phyloP scores from a whole-genome alignment of 208 protist species.

The Trichomonas vaginalis region DNA sequence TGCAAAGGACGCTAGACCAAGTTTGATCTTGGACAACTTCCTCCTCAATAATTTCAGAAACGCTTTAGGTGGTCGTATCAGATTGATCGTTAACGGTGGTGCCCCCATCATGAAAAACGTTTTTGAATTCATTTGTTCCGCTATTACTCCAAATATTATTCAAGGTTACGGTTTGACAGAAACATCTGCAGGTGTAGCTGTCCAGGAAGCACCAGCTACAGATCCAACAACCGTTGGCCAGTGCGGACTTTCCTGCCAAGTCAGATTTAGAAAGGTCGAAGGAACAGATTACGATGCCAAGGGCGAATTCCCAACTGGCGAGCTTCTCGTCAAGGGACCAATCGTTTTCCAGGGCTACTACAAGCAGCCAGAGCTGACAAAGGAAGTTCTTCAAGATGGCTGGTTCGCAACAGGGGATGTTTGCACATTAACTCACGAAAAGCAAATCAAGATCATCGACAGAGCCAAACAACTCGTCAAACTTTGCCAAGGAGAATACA shows the following conservation, averaged over 20 bases:
- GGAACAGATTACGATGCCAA: neutral
- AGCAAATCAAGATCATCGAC: constrained; percentile 1
- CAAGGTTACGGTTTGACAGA: neutral
- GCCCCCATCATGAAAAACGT: neutral
- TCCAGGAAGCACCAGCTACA: constrained; percentile 18
- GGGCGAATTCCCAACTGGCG: constrained; percentile 6
- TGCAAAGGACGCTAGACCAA: neutral
- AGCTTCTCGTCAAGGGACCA: neutral
- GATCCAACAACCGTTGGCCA: constrained; percentile 16
- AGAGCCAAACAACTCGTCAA: neutral
- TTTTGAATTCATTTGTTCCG: neutral
- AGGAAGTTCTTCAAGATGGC: neutral
- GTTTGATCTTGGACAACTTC: neutral
- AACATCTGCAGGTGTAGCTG: neutral
- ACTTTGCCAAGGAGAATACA: neutral
- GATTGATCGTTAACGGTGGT: neutral
- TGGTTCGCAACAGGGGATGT: constrained; percentile 20
- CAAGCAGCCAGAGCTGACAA: neutral
- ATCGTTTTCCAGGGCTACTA: constrained; percentile 3
- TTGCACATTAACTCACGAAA: neutral
- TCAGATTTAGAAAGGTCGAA: neutral
- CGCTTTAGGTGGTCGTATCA: neutral
- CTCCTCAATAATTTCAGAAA: neutral
- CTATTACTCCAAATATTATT: neutral
- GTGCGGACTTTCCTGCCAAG: neutral